Evolutionary conservation across 345 rosid genomes (phyloP).

Genomic region (Brassica nigra): DNA sequence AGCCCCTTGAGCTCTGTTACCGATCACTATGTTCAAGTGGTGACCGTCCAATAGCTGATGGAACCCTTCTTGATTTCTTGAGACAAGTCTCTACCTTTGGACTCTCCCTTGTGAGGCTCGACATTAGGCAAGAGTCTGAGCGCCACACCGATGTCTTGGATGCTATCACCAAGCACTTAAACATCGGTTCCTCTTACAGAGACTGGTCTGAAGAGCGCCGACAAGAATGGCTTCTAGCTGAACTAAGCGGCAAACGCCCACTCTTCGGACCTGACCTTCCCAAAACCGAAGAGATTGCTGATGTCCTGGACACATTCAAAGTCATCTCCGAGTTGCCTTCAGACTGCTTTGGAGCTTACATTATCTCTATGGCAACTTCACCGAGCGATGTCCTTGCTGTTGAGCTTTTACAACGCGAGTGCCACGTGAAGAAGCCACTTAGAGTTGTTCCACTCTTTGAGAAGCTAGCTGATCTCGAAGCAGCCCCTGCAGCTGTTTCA

Average conservation of each 20-base stretch:
- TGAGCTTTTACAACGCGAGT: conserved; percentile 94
- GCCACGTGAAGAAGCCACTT: conserved; percentile 83
- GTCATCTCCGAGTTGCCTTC: conserved; percentile 83
- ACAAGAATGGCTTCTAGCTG: conserved; percentile 93
- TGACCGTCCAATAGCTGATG: conserved; percentile 93
- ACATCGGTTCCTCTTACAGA: conserved; percentile 84
- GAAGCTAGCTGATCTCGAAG: conserved; percentile 96
- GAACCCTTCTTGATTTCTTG: conserved; percentile 96
- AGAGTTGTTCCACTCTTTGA: conserved; percentile 98
- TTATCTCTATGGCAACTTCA: conserved; percentile 96
- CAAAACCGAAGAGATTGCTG: conserved; percentile 88
- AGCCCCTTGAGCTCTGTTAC: conserved; percentile 96
- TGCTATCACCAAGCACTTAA: conserved; percentile 87
- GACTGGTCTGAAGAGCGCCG: conserved; percentile 88
- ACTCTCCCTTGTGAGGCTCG: conserved; percentile 90
- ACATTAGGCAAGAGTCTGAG: conserved; percentile 95
- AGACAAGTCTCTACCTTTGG: conserved; percentile 98
- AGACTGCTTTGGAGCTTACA: conserved; percentile 91
- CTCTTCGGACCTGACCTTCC: conserved; percentile 93
- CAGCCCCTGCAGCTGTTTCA: conserved; percentile 92
- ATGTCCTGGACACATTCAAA: conserved; percentile 81
- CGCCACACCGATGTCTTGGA: conserved; percentile 95
- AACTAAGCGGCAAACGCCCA: conserved; percentile 77
- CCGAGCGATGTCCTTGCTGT: conserved; percentile 97
- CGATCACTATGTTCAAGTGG: conserved; percentile 86